Evolutionary conservation across 108 stramenopile species (phyloP).

Genomic region (Conticribra guillardii): DNA sequence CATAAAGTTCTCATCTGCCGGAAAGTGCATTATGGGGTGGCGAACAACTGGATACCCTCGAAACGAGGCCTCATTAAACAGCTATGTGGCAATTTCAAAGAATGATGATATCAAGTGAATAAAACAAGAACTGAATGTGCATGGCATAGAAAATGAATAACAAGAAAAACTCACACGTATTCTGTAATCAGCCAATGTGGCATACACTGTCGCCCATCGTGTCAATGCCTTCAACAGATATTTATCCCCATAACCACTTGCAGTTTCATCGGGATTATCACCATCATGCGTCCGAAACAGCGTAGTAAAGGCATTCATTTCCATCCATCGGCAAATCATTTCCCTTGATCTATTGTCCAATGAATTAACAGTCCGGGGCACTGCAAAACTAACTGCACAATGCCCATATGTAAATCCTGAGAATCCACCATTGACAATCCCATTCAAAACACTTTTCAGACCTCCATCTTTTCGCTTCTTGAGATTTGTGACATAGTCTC

Average conservation of each 20-base stretch:
- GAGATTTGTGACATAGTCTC: constrained; percentile 43
- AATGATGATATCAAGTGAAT: too few relatives aligned
- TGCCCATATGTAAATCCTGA: constrained; percentile 55
- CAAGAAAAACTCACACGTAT: constrained; percentile 16
- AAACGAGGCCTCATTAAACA: constrained; percentile 45
- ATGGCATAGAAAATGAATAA: too few relatives aligned
- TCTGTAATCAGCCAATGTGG: constrained; percentile 51
- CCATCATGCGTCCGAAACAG: constrained; percentile 58
- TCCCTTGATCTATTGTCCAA: constrained; percentile 40
- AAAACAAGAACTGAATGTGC: too few relatives aligned
- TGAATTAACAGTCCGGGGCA: constrained; percentile 17
- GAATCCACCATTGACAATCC: constrained; percentile 51
- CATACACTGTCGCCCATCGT: constrained; percentile 43
- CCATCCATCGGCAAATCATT: constrained; percentile 60
- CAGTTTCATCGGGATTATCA: constrained; percentile 12
- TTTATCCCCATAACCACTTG: constrained; percentile 40
- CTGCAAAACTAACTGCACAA: constrained; percentile 48
- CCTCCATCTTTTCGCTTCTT: constrained; percentile 31
- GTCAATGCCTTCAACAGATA: constrained; percentile 43
- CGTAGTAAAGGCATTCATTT: constrained; percentile 55
- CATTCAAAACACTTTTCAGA: constrained; percentile 40
- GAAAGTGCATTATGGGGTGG: constrained; percentile 57
- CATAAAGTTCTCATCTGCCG: constrained; percentile 36
- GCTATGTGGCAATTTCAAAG: too few relatives aligned
- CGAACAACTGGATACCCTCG: constrained; percentile 58